These are phyloP conservation scores for Boletus sp. DNA, from an alignment of 768 basidiomycete species.

Conservation along the genomic window DNA sequence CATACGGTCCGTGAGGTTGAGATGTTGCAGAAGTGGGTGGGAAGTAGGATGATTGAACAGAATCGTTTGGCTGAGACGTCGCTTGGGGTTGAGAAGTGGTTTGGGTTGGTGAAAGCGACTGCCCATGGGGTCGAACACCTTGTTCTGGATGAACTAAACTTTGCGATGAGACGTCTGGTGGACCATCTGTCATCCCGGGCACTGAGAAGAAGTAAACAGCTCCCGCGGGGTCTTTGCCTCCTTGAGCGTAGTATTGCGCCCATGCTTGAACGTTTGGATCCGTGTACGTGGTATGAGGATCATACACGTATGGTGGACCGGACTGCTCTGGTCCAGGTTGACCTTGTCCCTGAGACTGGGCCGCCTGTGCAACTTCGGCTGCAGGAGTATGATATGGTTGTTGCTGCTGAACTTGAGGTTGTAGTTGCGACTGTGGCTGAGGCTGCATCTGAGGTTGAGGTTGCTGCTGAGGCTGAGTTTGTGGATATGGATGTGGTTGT, in stretches of 20 bases:
- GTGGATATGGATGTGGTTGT: slow-evolving; percentile 30
- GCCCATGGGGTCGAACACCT: slow-evolving; percentile 10
- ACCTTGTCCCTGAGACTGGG: slow-evolving; percentile 13
- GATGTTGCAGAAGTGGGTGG: background rate
- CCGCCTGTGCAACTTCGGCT: slow-evolving; percentile 6
- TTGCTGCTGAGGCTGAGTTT: slow-evolving; percentile 39
- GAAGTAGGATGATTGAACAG: slow-evolving; percentile 16
- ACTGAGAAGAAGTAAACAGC: slow-evolving; percentile 79
- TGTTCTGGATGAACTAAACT: slow-evolving; percentile 8
- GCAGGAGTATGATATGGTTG: slow-evolving; percentile 16
- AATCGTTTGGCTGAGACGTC: slow-evolving; percentile 11
- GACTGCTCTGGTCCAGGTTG: slow-evolving; percentile 22
- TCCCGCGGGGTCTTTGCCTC: slow-evolving; percentile 71
- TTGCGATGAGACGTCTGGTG: slow-evolving; percentile 12
- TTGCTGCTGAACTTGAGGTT: slow-evolving; percentile 32
- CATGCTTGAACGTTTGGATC: slow-evolving; percentile 85
- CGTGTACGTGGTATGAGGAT: slow-evolving; percentile 65
- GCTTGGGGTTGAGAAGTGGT: slow-evolving; percentile 17
- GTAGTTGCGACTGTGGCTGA: slow-evolving; percentile 26
- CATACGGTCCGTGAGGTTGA: slow-evolving; percentile 23
- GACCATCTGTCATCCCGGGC: slow-evolving; percentile 63
- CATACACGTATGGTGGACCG: slow-evolving; percentile 54
- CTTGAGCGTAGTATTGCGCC: slow-evolving; percentile 83
- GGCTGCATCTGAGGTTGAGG: slow-evolving; percentile 29
- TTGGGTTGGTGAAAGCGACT: slow-evolving; percentile 18